These are phyloP conservation scores for Erysimum cheiranthoides DNA, from an alignment of 345 rosid genomes.

Conservation along the genomic window DNA sequence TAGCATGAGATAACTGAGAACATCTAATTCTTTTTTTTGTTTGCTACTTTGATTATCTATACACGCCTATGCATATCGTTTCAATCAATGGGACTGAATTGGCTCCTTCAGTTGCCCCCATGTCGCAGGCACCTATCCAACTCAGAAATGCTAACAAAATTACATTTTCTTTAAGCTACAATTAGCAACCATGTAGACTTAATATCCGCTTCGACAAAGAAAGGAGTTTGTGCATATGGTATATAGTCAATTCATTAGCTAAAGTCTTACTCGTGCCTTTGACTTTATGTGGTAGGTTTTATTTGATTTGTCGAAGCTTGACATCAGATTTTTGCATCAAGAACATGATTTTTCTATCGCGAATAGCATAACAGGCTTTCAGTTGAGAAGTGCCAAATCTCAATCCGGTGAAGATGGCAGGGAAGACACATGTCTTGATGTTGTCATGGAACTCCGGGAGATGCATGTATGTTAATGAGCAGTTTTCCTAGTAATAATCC, in stretches of 20 bases:
- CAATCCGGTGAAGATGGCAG: slow-evolving; percentile 69
- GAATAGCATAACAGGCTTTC: slow-evolving; percentile 82
- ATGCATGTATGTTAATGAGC: slow-evolving; percentile 68
- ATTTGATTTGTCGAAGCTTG: slow-evolving; percentile 79
- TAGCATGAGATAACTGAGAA: slow-evolving; percentile 25
- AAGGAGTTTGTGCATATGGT: slow-evolving; percentile 5
- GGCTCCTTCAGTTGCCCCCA: background rate
- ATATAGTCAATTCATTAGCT: slow-evolving; percentile 3
- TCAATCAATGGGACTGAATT: background rate
- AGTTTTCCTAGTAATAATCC: slow-evolving; percentile 16
- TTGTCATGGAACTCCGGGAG: slow-evolving; percentile 76
- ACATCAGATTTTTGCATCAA: slow-evolving; percentile 72
- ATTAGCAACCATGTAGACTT: background rate
- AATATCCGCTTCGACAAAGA: slow-evolving; percentile 8
- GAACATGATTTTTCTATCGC: slow-evolving; percentile 68
- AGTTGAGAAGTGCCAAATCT: slow-evolving; percentile 68
- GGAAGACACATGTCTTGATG: slow-evolving; percentile 79
- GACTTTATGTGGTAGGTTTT: slow-evolving; percentile 59
- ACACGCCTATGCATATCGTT: background rate
- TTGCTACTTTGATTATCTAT: background rate
- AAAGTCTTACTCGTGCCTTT: slow-evolving; percentile 33
- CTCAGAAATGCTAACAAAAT: background rate
- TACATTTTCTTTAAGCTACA: background rate
- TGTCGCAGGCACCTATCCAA: background rate
- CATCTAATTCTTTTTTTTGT: background rate